Percentiles rank a stretch among this genome's conserved stretches.
Evolutionary conservation across 768 basidiomycete species (phyloP).

Genomic region (Rhizopogon vesiculosus): DNA sequence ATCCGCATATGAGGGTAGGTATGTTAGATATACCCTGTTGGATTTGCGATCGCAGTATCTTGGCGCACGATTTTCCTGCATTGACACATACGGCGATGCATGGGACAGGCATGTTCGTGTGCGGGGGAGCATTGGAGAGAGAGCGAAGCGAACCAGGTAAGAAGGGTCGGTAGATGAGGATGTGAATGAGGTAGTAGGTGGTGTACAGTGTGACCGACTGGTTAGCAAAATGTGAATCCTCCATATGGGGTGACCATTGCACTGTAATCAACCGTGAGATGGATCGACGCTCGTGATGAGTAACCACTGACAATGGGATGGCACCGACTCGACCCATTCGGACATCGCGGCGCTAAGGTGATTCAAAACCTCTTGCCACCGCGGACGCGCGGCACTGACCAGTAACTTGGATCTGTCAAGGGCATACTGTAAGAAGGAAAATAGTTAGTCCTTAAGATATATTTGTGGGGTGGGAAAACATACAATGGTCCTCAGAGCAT

Average conservation of each 20-base stretch:
- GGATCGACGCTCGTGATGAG: background rate
- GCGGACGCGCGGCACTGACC: constrained; percentile 44
- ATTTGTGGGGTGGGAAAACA: constrained; percentile 16
- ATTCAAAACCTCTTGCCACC: constrained; percentile 56
- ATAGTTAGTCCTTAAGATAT: background rate
- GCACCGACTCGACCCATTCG: constrained; percentile 68
- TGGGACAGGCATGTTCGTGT: constrained; percentile 35
- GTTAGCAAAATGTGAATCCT: constrained; percentile 42
- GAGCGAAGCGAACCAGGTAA: constrained; percentile 38
- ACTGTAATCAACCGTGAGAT: constrained; percentile 31
- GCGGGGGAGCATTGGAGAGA: constrained; percentile 16
- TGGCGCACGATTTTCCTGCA: constrained; percentile 56
- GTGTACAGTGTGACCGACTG: constrained; percentile 56
- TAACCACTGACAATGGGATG: constrained; percentile 52
- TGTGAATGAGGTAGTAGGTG: constrained; percentile 57
- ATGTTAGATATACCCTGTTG: constrained; percentile 39
- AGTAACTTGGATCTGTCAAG: constrained; percentile 61
- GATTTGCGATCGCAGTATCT: constrained; percentile 52
- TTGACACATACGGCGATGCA: constrained; percentile 55
- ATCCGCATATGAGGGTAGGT: constrained; percentile 38
- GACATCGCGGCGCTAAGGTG: constrained; percentile 68
- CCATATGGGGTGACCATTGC: constrained; percentile 51
- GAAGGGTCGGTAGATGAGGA: constrained; percentile 69
- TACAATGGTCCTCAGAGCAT: constrained; percentile 66
- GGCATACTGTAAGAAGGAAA: constrained; percentile 49